Evolutionary conservation across 805 yeast genomes (phyloP).

Genomic region (Maudiozyma barnettii): DNA sequence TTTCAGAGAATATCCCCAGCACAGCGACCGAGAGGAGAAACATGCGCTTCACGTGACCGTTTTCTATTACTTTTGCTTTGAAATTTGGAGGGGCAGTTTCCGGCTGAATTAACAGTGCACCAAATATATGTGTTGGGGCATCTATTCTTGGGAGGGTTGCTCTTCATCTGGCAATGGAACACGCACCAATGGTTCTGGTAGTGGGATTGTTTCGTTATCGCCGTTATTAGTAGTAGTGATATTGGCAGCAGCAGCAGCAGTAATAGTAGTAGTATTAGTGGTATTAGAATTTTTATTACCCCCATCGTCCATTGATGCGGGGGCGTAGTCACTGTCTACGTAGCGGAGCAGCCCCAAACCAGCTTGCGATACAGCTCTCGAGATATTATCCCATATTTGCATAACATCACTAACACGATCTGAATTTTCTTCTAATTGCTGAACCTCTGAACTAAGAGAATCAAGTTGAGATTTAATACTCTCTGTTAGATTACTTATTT

Average conservation of each 20-base stretch:
- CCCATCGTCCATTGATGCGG: slow-evolving; percentile 9
- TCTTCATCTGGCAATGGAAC: slow-evolving; percentile 22
- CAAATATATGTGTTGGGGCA: too few species aligned
- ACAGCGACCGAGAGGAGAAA: too few species aligned
- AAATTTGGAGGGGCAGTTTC: not conserved
- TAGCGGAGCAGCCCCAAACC: slow-evolving; percentile 25
- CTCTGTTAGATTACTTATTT: slow-evolving; percentile 20
- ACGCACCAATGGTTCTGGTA: slow-evolving; percentile 60
- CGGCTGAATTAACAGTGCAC: too few species aligned
- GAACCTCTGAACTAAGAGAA: slow-evolving; percentile 18
- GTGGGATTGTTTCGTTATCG: slow-evolving; percentile 30
- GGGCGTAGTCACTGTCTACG: slow-evolving; percentile 23
- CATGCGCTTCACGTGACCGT: too few species aligned
- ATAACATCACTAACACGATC: slow-evolving; percentile 19
- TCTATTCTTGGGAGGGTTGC: too few species aligned
- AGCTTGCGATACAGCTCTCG: slow-evolving; percentile 27
- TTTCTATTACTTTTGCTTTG: too few species aligned
- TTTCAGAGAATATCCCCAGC: too few species aligned
- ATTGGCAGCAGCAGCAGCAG: slow-evolving; percentile 11
- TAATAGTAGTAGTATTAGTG: slow-evolving; percentile 22
- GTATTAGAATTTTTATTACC: slow-evolving; percentile 1
- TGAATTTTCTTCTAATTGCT: slow-evolving; percentile 20
- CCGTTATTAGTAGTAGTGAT: slow-evolving; percentile 16
- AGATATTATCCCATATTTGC: slow-evolving; percentile 26
- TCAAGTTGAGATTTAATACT: slow-evolving; percentile 22